Percentiles rank a stretch among this genome's conserved stretches.
Conservation (phyloP, 2,329 filamentous ascomycete genomes). For the Zymoseptoria passerinii region DNA sequence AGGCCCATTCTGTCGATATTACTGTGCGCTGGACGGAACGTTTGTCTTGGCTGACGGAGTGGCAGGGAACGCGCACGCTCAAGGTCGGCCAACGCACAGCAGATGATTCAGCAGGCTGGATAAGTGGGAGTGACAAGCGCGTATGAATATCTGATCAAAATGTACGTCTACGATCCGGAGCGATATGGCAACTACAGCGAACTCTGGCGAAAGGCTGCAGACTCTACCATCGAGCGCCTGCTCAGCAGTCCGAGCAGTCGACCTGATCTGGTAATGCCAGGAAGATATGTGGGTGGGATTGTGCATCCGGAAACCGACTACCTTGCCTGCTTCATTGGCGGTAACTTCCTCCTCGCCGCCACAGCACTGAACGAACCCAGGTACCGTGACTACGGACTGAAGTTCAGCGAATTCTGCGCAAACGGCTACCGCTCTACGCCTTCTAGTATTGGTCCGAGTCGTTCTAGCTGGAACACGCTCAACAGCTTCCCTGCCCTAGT, state of each 20-base stretch:
- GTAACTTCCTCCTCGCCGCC: slow-evolving; percentile 27
- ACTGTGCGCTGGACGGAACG: no score
- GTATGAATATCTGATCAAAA: slow-evolving; percentile 31
- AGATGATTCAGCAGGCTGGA: slow-evolving; percentile 28
- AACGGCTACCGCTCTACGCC: slow-evolving; percentile 3
- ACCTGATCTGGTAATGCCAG: slow-evolving; percentile 2
- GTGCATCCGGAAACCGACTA: slow-evolving; percentile 20
- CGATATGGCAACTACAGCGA: slow-evolving; percentile 17
- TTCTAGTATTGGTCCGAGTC: slow-evolving; percentile 2
- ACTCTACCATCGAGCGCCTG: slow-evolving; percentile 27
- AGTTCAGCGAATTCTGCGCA: slow-evolving; percentile 4
- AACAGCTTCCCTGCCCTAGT: slow-evolving; percentile 18
- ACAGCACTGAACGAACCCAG: slow-evolving; percentile 5
- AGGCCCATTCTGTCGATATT: no score
- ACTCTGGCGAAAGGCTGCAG: slow-evolving; percentile 24
- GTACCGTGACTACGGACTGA: slow-evolving; percentile 1
- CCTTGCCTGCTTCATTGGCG: slow-evolving; percentile 29
- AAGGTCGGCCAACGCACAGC: no score
- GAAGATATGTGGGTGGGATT: background rate
- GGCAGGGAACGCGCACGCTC: no score
- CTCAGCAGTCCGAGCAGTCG: background rate
- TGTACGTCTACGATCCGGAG: slow-evolving; percentile 25
- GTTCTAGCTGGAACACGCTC: slow-evolving; percentile 3
- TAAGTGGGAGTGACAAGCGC: slow-evolving; percentile 25
- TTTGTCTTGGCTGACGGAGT: no score